phyloP scores from a whole-genome alignment of 192 early-diverging fungal species.

The Backusella westeae region DNA sequence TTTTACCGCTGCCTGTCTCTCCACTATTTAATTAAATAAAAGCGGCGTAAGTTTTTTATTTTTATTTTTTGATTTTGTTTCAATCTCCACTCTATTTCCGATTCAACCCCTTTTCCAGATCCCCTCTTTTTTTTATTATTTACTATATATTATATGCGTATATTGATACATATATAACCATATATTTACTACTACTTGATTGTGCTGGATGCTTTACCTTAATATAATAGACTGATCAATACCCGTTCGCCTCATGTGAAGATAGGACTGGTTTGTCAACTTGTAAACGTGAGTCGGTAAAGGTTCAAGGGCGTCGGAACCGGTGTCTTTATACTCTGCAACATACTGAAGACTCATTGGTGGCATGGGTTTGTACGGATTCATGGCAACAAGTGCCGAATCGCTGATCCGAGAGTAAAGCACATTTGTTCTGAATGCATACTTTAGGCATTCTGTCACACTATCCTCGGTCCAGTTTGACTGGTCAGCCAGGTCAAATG shows the following conservation, averaged over 20 bases:
- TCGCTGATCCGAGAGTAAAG: slow-evolving; percentile 59
- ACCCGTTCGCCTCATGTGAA: slow-evolving; percentile 73
- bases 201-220: slow-evolving; percentile 18
- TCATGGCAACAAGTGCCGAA: slow-evolving; percentile 61
- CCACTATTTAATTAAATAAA: slow-evolving; percentile 57
- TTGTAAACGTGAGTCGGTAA: slow-evolving; percentile 74
- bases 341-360: slow-evolving; percentile 64
- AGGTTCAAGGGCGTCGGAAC: slow-evolving; percentile 39
- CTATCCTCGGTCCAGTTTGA: slow-evolving; percentile 32
- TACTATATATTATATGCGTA: neutral
- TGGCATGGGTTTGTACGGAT: slow-evolving; percentile 55
- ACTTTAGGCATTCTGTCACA: slow-evolving; percentile 44
- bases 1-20: slow-evolving; percentile 87
- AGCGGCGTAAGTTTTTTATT: slow-evolving; percentile 1
- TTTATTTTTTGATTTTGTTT: neutral
- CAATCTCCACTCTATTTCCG: neutral
- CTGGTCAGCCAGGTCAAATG: slow-evolving; percentile 27
- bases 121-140: neutral
- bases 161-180: slow-evolving; percentile 8
- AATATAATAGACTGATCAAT: slow-evolving; percentile 54
- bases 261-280: slow-evolving; percentile 71
- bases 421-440: slow-evolving; percentile 46
- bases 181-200: neutral
- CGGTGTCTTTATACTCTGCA: slow-evolving; percentile 61
- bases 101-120: neutral